A percentile compares a stretch with the other conserved stretches of the same genome.
Evolutionary conservation across 2,329 filamentous ascomycete species (phyloP).

Genomic region (Paraphaeosphaeria sporulosa): DNA sequence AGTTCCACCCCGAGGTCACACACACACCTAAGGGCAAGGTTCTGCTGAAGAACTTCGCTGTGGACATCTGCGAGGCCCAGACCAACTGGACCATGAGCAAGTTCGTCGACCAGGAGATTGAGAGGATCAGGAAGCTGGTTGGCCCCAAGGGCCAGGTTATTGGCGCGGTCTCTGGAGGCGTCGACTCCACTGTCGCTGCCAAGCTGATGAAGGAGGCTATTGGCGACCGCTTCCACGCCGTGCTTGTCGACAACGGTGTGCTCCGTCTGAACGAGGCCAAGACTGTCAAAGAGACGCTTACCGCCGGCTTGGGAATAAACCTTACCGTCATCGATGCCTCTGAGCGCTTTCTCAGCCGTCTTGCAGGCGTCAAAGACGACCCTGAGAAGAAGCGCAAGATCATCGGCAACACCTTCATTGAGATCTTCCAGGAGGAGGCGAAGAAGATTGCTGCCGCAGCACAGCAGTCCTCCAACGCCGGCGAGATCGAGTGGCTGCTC

Average conservation of each 20-base stretch:
- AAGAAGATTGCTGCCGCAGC: constrained; percentile 76
- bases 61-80: constrained; percentile 79
- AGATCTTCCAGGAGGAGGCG: constrained; percentile 83
- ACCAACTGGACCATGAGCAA: constrained; percentile 86
- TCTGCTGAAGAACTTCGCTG: constrained; percentile 81
- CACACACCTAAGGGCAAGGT: constrained; percentile 74
- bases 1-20: constrained; percentile 89
- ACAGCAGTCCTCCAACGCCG: constrained; percentile 70
- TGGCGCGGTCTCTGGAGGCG: constrained; percentile 80
- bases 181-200: constrained; percentile 88
- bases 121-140: constrained; percentile 80
- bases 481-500: constrained; percentile 83
- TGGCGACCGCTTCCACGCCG: constrained; percentile 81
- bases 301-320: constrained; percentile 84
- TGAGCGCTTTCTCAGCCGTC: constrained; percentile 76
- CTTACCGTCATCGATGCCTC: constrained; percentile 84
- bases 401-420: constrained; percentile 82
- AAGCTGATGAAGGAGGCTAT: constrained; percentile 89
- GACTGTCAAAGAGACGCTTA: constrained; percentile 80
- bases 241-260: constrained; percentile 85
- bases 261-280: constrained; percentile 87
- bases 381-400: constrained; percentile 92
- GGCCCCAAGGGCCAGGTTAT: constrained; percentile 84
- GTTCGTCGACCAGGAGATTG: constrained; percentile 83
- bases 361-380: constrained; percentile 75